Percentiles rank a stretch among this genome's conserved stretches.
phyloP scores from a whole-genome alignment of 345 rosid species.

The Rhodamnia argentea region DNA sequence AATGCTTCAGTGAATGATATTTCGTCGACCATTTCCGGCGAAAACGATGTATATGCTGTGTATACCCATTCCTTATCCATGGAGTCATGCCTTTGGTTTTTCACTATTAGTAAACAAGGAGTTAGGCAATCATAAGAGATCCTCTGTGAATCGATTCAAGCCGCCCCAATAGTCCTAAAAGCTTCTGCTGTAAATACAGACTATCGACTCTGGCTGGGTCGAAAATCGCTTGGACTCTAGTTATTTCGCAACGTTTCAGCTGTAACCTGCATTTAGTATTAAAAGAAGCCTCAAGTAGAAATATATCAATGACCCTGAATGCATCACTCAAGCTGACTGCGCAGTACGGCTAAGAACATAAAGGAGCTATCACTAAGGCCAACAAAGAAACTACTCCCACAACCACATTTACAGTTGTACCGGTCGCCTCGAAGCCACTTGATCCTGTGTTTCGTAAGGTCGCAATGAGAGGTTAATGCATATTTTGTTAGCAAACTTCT shows the following conservation, averaged over 20 bases:
- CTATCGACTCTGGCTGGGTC: background rate
- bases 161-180: background rate
- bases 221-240: background rate
- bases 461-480: background rate
- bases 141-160: background rate
- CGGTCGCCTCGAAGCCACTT: background rate
- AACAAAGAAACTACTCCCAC: background rate
- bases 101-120: background rate
- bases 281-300: background rate
- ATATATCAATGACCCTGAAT: background rate
- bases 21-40: too few relatives aligned
- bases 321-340: background rate
- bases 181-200: background rate
- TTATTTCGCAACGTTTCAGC: background rate
- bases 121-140: background rate
- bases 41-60: background rate
- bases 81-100: background rate
- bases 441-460: background rate
- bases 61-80: background rate
- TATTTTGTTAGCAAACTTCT: background rate
- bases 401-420: background rate
- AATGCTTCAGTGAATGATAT: too few relatives aligned
- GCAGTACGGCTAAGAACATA: background rate
- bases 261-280: background rate
- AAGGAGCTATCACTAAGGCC: background rate